Percentiles rank a stretch among this genome's conserved stretches.
These are phyloP conservation scores for Nyssa sinensis DNA, from an alignment of 148 eudicot genomes.

Conservation along the genomic window DNA sequence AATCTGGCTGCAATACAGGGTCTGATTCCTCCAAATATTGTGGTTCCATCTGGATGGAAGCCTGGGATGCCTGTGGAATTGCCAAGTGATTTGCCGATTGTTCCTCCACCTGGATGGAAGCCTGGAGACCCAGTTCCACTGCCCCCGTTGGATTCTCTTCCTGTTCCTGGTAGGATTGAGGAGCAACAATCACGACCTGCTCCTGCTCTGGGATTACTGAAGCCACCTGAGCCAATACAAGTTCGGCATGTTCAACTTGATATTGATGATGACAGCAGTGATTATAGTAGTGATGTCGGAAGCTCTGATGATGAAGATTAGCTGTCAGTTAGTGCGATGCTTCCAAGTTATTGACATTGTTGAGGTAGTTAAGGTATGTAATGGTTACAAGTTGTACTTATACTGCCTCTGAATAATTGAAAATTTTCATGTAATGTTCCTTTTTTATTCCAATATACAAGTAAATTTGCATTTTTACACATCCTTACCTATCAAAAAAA, in stretches of 20 bases:
- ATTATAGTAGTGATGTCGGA: slow-evolving; percentile 58
- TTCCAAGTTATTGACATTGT: background rate
- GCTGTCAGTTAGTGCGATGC: background rate
- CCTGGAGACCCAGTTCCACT: slow-evolving; percentile 81
- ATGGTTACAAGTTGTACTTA: background rate
- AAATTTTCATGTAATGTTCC: background rate
- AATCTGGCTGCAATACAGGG: slow-evolving; percentile 37
- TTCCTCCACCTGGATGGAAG: slow-evolving; percentile 92
- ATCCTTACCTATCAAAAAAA: too few species aligned
- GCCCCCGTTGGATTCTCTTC: slow-evolving; percentile 60
- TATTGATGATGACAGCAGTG: slow-evolving; percentile 80
- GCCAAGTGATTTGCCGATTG: slow-evolving; percentile 64
- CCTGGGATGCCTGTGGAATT: slow-evolving; percentile 94
- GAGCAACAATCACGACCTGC: slow-evolving; percentile 38
- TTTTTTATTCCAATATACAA: background rate
- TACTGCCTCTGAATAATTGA: background rate
- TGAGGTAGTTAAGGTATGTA: background rate
- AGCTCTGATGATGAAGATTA: slow-evolving; percentile 83
- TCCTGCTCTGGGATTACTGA: slow-evolving; percentile 43
- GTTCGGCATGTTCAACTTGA: slow-evolving; percentile 77
- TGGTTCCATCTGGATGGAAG: slow-evolving; percentile 86
- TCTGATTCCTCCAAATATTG: slow-evolving; percentile 58
- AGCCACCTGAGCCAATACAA: slow-evolving; percentile 62
- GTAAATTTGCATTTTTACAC: background rate
- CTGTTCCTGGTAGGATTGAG: slow-evolving; percentile 48